Evolutionary conservation across 306 rosid species (phyloP), one percentile per base, ranked within the genome.

Genomic region (Amphicarpaea edgeworthii): DNA sequence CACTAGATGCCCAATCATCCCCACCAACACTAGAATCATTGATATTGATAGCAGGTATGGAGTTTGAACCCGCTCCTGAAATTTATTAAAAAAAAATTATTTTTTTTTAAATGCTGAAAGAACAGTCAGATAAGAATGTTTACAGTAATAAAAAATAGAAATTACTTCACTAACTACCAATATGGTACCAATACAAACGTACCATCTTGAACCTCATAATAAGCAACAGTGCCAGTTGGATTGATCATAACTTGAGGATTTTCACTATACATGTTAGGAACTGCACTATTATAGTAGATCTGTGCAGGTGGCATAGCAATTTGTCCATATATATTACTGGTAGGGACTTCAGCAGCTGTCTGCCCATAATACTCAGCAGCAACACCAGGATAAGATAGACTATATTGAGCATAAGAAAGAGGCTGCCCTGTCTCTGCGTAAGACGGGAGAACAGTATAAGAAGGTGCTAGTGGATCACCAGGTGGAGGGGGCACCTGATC

Each of bases 401-500:
- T 83, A 82, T 89, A 89, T 21, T 83, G 93, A 4, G 85, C 20
- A 50, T 82, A 92, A n/a, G 90, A 62, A 85, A 83, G 60, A 62
- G 93, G 77, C 59, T 88, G 97, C 38, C 75, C 90, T 20, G 85
- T 59, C 78, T 83, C 97, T 3, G 86, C 41, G 74, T 87, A 94
- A 68, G 95, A 88, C 16, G 90, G 87, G 72, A 86, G 77, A 50
- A 76, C 80, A 53, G 82, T 84, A 78, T 85, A 77, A 8, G 83
- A 53, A 19, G 87, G 84, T 64, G 80, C 86, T 61, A 86, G 81
- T 59, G 89, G 92, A 61, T 92, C 99, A 66, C 91, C 97, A 32
- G 97, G 97, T 24, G 90, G 97, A 23, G 96, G 97, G 67, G 96
- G 97, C 80, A 86, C 76, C 20, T 79, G 88, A 49, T 92, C 97